Evolutionary conservation across 805 yeast genomes (phyloP), one percentile per base, ranked within the genome.

Genomic region (Lachancea fermentati): DNA sequence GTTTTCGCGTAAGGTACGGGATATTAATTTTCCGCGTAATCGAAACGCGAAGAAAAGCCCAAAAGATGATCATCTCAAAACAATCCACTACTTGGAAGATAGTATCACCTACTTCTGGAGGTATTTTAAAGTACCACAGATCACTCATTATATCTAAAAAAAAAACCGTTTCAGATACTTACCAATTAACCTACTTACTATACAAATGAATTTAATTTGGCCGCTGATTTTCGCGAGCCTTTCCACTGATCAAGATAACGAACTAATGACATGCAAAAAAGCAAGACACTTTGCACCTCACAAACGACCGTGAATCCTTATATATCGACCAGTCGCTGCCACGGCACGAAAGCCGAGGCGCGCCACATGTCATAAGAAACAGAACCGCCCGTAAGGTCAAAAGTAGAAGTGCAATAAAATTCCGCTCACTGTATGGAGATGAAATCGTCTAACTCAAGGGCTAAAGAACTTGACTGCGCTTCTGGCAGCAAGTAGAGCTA

Each of bases 391-490:
- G 7, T 29, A 15, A 29, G 14, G 14, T 29, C 8, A 29, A 15
- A 29, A 29, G 16, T 8, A 15, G 32, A n/a, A 29, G 16, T 29
- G 32, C 13, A 29, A 6, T 6, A 29, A 13, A 6, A n/a, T 30
- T 30, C 12, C 34, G 9, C 35, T 28, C 30, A 40, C 14, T 14
- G 24, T 14, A 40, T 35, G 43, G 43, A 34, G 17, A 50, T 43
- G 41, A 54, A 50, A 41, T 55, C 55, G 32, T 45, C 42, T 30
- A 51, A 48, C 43, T 57, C 62, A 47, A 49, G 48, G 42, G 55
- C 43, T 42, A 46, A 46, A 40, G 51, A 50, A 55, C 61, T 45
- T 54, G 61, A 54, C 58, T 58, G 63, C 62, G 62, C 63, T 57
- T 57, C 63, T 37, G 63, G 51, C 60, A 56, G 56, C 26, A 22